phyloP scores from a whole-genome alignment of 257 asterid genomes.

The Thymus quinquecostatus region DNA sequence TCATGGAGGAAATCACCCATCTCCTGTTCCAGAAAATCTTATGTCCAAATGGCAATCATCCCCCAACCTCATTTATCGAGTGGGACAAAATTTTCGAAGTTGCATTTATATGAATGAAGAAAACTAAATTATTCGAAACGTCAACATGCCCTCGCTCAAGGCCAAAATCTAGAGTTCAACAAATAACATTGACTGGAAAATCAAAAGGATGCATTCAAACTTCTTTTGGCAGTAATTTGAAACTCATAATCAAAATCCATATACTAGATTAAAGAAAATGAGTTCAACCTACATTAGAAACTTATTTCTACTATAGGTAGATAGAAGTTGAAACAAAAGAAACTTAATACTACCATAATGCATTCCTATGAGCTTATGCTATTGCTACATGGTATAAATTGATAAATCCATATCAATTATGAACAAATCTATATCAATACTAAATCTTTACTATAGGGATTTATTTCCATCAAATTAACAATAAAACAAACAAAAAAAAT shows the following conservation, averaged over 20 bases:
- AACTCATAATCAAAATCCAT: neutral
- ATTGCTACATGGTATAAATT: no score
- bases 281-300: no score
- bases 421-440: no score
- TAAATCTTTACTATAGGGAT: no score
- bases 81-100: neutral
- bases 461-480: no score
- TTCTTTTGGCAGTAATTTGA: neutral
- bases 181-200: neutral
- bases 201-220: neutral
- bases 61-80: neutral
- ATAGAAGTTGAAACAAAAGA: neutral
- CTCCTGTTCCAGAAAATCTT: slow-evolving; percentile 48
- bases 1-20: slow-evolving; percentile 92
- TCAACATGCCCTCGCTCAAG: no score
- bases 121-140: no score
- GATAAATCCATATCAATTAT: no score
- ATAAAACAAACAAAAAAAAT: no score
- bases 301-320: no score
- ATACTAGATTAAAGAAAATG: no score
- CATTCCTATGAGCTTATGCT: neutral
- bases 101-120: no score
- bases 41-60: neutral
- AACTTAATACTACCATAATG: neutral
- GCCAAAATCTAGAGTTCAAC: neutral